These are phyloP conservation scores for Talaromyces liani DNA, from an alignment of 495 filamentous ascomycete genomes.

Conservation along the genomic window DNA sequence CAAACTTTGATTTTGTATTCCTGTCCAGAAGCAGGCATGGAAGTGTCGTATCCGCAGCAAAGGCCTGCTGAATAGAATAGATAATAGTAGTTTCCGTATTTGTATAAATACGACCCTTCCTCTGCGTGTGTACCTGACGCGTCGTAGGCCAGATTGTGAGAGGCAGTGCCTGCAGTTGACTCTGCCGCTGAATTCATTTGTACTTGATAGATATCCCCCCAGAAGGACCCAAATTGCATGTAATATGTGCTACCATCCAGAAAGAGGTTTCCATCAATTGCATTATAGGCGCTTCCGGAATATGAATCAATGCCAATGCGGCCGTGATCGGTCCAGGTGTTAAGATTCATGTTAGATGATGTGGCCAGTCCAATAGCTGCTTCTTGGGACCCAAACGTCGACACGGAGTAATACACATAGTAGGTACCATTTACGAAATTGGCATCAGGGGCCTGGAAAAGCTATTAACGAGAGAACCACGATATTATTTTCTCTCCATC, in stretches of 20 bases:
- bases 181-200: no score
- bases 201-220: no score
- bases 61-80: conserved; percentile 60
- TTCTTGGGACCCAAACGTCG: no score
- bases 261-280: conserved; percentile 58
- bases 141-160: no score
- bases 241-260: no score
- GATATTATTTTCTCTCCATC: no score
- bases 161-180: no score
- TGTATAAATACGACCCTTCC: conserved; percentile 56
- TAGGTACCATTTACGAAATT: no score
- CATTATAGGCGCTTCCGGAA: conserved; percentile 53
- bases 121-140: conserved; percentile 38
- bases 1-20: conserved; percentile 73
- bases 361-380: conserved; percentile 18
- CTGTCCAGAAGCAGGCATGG: conserved; percentile 44
- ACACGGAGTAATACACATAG: no score
- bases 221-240: no score
- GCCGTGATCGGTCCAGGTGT: conserved; percentile 48
- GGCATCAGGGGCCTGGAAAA: no score
- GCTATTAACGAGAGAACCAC: no score
- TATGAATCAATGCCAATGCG: conserved; percentile 41
- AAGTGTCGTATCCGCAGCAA: conserved; percentile 55
- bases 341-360: conserved; percentile 49
- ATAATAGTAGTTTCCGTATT: conserved; percentile 55